These are phyloP conservation scores for Neurospora discreta DNA, from an alignment of 495 filamentous ascomycete species.

Conservation along the genomic window DNA sequence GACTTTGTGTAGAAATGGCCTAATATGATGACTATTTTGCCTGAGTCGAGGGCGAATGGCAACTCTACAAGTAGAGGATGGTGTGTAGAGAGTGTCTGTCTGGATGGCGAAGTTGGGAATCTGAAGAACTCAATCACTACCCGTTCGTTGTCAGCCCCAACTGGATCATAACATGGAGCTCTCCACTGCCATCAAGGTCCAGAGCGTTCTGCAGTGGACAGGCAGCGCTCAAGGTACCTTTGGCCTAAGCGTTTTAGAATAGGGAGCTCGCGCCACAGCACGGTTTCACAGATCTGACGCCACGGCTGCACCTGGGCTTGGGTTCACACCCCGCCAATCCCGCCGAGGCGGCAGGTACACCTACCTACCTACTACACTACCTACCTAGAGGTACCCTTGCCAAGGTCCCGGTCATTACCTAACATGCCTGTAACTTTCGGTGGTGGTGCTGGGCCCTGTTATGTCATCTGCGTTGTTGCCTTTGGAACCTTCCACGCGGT, in stretches of 20 bases:
- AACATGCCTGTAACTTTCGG: background rate
- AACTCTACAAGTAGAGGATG: background rate
- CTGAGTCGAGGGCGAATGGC: background rate
- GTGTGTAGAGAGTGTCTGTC: background rate
- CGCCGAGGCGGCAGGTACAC: background rate
- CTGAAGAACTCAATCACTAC: background rate
- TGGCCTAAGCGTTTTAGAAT: background rate
- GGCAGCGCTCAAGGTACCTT: background rate
- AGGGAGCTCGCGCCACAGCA: background rate
- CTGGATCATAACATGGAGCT: background rate
- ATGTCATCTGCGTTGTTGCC: background rate
- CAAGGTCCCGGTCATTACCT: background rate
- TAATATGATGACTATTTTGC: background rate
- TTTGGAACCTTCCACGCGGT: background rate
- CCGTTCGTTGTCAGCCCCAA: too few relatives aligned
- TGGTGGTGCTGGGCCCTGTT: background rate
- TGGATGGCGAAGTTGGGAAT: background rate
- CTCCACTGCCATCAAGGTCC: background rate
- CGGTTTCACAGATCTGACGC: background rate
- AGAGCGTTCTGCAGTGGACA: background rate
- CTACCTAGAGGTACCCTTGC: background rate
- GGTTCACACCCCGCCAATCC: background rate
- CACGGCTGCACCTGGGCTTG: background rate
- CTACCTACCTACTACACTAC: too few relatives aligned
- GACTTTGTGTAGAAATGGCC: background rate